A percentile compares a stretch with the other conserved stretches of the same genome.
Conservation (phyloP, 78 protist species). For the Protostelium mycophagum region DNA sequence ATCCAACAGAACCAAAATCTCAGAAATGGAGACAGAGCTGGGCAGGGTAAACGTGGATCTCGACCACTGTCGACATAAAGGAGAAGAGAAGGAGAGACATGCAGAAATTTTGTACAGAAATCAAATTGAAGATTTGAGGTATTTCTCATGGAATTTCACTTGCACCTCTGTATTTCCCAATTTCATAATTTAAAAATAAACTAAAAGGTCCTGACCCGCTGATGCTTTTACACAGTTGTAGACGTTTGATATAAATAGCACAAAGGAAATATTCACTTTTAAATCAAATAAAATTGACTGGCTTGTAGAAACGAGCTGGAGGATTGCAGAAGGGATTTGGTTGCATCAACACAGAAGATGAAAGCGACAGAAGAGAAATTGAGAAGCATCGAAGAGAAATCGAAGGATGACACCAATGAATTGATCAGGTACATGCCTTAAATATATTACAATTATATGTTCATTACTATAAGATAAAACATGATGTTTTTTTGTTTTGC, state of each 20-base stretch:
- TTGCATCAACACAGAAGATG: no score
- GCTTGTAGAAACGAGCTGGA: no score
- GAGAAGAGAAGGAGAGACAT: not conserved
- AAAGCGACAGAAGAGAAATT: not conserved
- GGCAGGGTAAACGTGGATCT: not conserved
- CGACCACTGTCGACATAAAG: not conserved
- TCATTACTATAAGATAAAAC: not conserved
- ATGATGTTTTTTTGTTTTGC: not conserved
- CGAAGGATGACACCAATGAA: not conserved
- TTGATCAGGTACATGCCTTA: not conserved
- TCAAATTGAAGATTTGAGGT: not conserved
- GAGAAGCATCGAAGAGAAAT: not conserved
- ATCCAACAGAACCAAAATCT: not conserved
- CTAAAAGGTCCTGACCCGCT: no score
- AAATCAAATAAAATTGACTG: no score
- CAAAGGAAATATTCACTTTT: no score
- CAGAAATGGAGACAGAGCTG: not conserved
- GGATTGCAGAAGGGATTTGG: no score
- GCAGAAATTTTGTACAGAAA: not conserved
- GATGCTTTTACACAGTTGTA: no score
- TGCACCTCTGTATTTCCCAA: no score
- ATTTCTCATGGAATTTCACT: no score
- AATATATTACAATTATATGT: not conserved
- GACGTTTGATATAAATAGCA: no score
- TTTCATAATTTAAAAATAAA: no score